Evolutionary conservation across 1,284 basidiomycete species (phyloP).

Genomic region (Lignosus rhinocerotis): DNA sequence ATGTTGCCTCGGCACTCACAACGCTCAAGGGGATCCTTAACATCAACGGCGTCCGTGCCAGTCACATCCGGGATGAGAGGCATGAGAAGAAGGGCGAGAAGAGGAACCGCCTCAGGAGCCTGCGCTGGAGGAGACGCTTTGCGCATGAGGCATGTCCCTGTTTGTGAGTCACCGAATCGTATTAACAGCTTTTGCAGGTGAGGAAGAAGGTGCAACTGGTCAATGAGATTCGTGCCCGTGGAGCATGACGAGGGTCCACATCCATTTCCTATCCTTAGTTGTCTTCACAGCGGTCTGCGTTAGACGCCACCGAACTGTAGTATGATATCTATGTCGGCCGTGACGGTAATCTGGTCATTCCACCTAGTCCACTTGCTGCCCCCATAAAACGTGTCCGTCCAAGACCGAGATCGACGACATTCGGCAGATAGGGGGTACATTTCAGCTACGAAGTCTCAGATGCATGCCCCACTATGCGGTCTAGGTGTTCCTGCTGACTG

Average conservation of each 20-base stretch:
- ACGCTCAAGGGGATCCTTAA: constrained; percentile 53
- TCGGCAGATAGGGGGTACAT: constrained; percentile 12
- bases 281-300: constrained; percentile 14
- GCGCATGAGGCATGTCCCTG: constrained; percentile 59
- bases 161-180: constrained; percentile 20
- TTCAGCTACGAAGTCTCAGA: constrained; percentile 19
- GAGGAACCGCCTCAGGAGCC: constrained; percentile 60
- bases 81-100: constrained; percentile 69
- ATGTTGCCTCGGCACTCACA: constrained; percentile 45
- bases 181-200: constrained; percentile 46
- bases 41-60: constrained; percentile 52
- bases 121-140: constrained; percentile 69
- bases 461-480: constrained; percentile 19
- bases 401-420: not conserved
- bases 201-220: constrained; percentile 56
- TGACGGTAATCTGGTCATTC: constrained; percentile 17
- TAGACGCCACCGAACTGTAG: constrained; percentile 13
- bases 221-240: constrained; percentile 49
- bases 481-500: constrained; percentile 1
- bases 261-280: constrained; percentile 7
- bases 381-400: constrained; percentile 10
- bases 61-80: constrained; percentile 2
- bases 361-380: not conserved
- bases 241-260: constrained; percentile 34
- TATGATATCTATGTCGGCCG: constrained; percentile 17